A percentile compares a stretch with the other conserved stretches of the same genome.
phyloP scores from a whole-genome alignment of 78 protist genomes.

The Speleostelium caveatum region DNA sequence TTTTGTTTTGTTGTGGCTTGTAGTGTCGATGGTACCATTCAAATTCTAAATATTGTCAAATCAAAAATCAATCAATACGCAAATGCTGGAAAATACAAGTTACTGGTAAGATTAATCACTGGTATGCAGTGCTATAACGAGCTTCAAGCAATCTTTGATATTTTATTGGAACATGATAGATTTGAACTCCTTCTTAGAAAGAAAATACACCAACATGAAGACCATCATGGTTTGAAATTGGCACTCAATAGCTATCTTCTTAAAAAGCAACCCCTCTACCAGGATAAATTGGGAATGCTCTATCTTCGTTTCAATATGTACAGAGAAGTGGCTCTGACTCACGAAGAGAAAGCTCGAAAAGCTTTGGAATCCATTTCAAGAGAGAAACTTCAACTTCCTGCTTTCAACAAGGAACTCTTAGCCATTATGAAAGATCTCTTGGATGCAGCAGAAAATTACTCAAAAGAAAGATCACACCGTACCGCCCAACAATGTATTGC shows the following conservation, averaged over 20 bases:
- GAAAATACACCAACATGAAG: conserved; percentile 77
- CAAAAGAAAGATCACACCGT: conserved; percentile 50
- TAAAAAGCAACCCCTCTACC: conserved; percentile 77
- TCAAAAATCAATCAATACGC: conserved; percentile 62
- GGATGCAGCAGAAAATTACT: conserved; percentile 76
- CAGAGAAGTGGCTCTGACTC: conserved; percentile 69
- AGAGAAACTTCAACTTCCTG: background rate
- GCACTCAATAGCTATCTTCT: conserved; percentile 67
- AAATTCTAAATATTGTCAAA: conserved; percentile 60
- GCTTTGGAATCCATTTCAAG: conserved; percentile 8
- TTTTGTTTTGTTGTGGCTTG: conserved; percentile 78
- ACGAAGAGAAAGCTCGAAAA: conserved; percentile 35
- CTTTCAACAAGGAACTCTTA: conserved; percentile 27
- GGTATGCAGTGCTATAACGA: conserved; percentile 79
- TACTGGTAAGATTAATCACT: conserved; percentile 60
- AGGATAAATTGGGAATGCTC: conserved; percentile 70
- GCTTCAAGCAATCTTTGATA: conserved; percentile 67
- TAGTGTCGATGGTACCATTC: conserved; percentile 75
- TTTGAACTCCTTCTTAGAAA: conserved; percentile 78
- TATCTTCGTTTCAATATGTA: conserved; percentile 79
- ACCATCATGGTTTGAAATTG: conserved; percentile 49
- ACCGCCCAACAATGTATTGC: conserved; percentile 65
- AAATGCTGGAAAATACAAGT: conserved; percentile 31
- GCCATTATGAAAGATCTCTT: conserved; percentile 21
- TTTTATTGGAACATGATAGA: conserved; percentile 60